Conservation (phyloP, 73 alveolate genomes). For the Breviolum minutum region DNA sequence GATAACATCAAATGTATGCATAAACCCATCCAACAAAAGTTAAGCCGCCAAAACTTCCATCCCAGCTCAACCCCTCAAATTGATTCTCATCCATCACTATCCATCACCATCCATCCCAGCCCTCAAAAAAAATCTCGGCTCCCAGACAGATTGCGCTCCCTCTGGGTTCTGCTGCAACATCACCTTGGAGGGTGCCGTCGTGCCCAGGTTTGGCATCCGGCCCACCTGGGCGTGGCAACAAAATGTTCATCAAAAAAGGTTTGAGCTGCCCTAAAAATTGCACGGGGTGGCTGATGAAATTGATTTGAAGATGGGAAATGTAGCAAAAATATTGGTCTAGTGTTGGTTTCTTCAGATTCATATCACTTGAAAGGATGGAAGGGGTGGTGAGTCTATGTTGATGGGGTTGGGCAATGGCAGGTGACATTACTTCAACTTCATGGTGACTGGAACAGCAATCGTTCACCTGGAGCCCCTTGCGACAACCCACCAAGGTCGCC, state of each 20-base stretch:
- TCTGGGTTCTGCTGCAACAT: constrained; percentile 94
- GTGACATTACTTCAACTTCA: no score
- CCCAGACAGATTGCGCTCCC: constrained; percentile 77
- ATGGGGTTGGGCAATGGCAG: no score
- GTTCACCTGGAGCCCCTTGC: no score
- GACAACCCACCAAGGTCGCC: no score
- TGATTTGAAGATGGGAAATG: not conserved
- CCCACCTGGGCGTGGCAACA: constrained; percentile 27
- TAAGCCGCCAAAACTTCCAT: not conserved
- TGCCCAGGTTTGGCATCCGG: constrained; percentile 75
- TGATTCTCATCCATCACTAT: not conserved
- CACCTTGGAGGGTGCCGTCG: constrained; percentile 91
- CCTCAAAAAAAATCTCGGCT: not conserved
- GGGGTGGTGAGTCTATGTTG: no score
- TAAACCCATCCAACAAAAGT: no score
- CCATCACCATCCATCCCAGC: not conserved
- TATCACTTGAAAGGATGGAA: no score
- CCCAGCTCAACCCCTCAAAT: not conserved
- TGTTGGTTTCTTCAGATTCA: no score
- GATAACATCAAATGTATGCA: no score
- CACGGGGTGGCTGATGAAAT: not conserved
- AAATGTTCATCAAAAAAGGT: not conserved
- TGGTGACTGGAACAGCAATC: no score
- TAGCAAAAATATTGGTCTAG: not conserved
- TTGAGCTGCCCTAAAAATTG: not conserved